phyloP scores from a whole-genome alignment of 805 yeast species.

The Metschnikowia sp. region DNA sequence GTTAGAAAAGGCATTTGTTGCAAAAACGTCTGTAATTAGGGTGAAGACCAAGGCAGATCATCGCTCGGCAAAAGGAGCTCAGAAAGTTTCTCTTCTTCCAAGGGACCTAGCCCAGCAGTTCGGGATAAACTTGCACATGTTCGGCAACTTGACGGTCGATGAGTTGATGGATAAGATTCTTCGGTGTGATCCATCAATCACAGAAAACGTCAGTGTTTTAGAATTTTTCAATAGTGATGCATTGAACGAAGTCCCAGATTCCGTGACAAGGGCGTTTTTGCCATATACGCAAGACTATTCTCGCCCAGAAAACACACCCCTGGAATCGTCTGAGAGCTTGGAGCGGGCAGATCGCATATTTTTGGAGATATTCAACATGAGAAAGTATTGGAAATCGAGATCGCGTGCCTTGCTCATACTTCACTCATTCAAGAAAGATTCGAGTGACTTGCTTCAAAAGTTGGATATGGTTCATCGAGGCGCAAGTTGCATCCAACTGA shows the following conservation, averaged over 20 bases:
- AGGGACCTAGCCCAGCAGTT: slow-evolving; percentile 79
- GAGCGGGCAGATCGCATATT: slow-evolving; percentile 71
- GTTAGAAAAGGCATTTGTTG: slow-evolving; percentile 84
- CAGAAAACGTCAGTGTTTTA: slow-evolving; percentile 53
- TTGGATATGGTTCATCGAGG: slow-evolving; percentile 70
- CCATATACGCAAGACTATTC: slow-evolving; percentile 58
- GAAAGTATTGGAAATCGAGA: slow-evolving; percentile 70
- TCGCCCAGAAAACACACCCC: slow-evolving; percentile 10
- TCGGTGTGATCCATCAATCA: slow-evolving; percentile 54
- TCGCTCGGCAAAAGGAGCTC: slow-evolving; percentile 13
- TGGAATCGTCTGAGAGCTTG: slow-evolving; percentile 33
- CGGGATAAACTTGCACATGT: slow-evolving; percentile 72
- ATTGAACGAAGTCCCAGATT: slow-evolving; percentile 55
- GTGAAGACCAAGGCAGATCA: slow-evolving; percentile 25
- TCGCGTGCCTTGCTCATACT: slow-evolving; percentile 58
- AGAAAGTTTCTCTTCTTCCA: slow-evolving; percentile 66
- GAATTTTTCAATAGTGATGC: slow-evolving; percentile 73
- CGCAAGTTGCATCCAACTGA: slow-evolving; percentile 57
- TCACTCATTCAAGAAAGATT: slow-evolving; percentile 60
- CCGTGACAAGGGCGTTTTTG: slow-evolving; percentile 52
- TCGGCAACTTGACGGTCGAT: slow-evolving; percentile 49
- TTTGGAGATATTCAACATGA: slow-evolving; percentile 64
- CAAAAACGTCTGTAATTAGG: slow-evolving; percentile 53
- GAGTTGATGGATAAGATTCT: slow-evolving; percentile 55
- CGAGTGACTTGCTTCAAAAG: slow-evolving; percentile 55